Percentiles rank a stretch among this genome's conserved stretches.
Evolutionary conservation across 495 filamentous ascomycete species (phyloP).

Genomic region (Penicillium daleae): DNA sequence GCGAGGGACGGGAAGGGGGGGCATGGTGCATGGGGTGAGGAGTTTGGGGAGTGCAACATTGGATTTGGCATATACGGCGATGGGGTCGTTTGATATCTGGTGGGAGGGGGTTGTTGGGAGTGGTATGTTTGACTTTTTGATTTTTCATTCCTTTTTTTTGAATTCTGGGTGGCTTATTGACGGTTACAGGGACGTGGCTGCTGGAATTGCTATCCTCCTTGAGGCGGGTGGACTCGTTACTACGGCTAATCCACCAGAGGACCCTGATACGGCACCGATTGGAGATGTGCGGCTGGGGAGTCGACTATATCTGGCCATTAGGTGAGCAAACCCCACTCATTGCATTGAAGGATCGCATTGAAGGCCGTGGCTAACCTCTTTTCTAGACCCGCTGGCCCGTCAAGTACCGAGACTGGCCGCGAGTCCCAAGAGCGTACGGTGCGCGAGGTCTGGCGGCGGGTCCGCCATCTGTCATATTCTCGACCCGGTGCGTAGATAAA

Average conservation of each 20-base stretch:
- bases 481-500: conserved; percentile 51
- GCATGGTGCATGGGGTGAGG: conserved; percentile 60
- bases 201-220: conserved; percentile 58
- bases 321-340: conserved; percentile 38
- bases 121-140: conserved; percentile 50
- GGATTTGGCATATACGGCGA: conserved; percentile 59
- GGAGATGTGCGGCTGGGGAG: conserved; percentile 61
- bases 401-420: conserved; percentile 60
- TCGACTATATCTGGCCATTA: conserved; percentile 66
- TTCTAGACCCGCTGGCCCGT: conserved; percentile 63
- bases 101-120: conserved; percentile 64
- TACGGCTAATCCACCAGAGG: conserved; percentile 65
- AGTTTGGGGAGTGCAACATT: conserved; percentile 65
- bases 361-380: neutral
- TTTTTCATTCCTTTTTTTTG: conserved; percentile 5
- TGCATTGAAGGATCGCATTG: neutral
- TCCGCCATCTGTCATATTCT: conserved; percentile 61
- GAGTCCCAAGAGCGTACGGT: conserved; percentile 67
- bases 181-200: conserved; percentile 53
- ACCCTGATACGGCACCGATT: conserved; percentile 57
- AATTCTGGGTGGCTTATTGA: conserved; percentile 4
- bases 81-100: conserved; percentile 62
- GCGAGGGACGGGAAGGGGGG: conserved; percentile 64
- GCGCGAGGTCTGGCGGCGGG: conserved; percentile 69
- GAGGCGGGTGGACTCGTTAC: conserved; percentile 68